A percentile compares a stretch with the other conserved stretches of the same genome.
Evolutionary conservation across 371 early-diverging fungal species (phyloP).

Genomic region (Ecytonucleospora hepatopenaei): DNA sequence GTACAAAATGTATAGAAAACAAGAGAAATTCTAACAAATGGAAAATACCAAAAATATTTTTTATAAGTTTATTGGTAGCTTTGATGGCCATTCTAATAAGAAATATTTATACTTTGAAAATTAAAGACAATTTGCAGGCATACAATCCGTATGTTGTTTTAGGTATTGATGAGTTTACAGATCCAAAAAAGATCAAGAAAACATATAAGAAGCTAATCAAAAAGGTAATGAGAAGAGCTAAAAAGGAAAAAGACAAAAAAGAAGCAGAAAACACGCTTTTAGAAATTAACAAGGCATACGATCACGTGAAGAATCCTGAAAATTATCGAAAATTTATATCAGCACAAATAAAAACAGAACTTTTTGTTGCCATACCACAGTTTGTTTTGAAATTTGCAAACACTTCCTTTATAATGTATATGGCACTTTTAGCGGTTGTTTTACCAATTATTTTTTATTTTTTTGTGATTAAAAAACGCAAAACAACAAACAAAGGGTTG

Average conservation of each 20-base stretch:
- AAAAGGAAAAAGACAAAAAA: constrained; percentile 15
- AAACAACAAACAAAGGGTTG: constrained; percentile 21
- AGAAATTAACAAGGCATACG: constrained; percentile 36
- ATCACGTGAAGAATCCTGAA: constrained; percentile 39
- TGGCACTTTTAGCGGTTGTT: constrained; percentile 35
- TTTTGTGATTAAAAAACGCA: constrained; percentile 3
- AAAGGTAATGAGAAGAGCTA: constrained; percentile 7
- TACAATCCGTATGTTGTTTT: constrained; percentile 45
- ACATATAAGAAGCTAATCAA: constrained; percentile 26
- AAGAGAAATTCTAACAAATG: not conserved
- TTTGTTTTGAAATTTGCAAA: constrained; percentile 37
- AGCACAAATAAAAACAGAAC: constrained; percentile 28
- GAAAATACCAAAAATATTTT: constrained; percentile 9
- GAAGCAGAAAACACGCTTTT: constrained; percentile 26
- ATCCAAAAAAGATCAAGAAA: constrained; percentile 27
- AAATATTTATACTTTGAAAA: constrained; percentile 40
- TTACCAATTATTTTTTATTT: constrained; percentile 48
- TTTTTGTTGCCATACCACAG: constrained; percentile 54
- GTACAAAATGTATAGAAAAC: constrained; percentile 23
- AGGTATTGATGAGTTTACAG: constrained; percentile 22
- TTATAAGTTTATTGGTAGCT: not conserved
- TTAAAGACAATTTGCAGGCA: constrained; percentile 13
- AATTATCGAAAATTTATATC: constrained; percentile 40
- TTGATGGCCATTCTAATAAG: constrained; percentile 21
- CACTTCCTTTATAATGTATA: constrained; percentile 40